phyloP scores from a whole-genome alignment of 2,329 filamentous ascomycete species.

The Arthrobotrys pseudoclavata region DNA sequence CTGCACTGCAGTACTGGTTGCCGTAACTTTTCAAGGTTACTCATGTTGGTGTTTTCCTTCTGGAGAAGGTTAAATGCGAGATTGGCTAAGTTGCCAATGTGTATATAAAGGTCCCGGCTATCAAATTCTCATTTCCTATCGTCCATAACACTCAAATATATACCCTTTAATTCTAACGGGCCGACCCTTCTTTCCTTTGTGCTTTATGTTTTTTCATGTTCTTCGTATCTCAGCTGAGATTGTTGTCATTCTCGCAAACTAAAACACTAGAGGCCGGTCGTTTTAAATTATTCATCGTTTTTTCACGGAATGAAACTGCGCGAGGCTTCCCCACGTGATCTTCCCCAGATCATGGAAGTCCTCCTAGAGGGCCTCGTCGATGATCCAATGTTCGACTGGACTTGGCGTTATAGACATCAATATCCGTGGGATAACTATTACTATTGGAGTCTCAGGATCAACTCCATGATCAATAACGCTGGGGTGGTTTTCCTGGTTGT shows the following conservation, averaged over 20 bases:
- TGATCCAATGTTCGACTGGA: slow-evolving; percentile 58
- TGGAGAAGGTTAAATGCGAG: slow-evolving; percentile 43
- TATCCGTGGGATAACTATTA: slow-evolving; percentile 59
- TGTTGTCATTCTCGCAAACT: slow-evolving; percentile 36
- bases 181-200: slow-evolving; percentile 27
- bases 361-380: slow-evolving; percentile 54
- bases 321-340: slow-evolving; percentile 59
- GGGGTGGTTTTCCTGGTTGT: slow-evolving; percentile 51
- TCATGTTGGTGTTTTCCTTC: slow-evolving; percentile 45
- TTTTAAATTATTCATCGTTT: slow-evolving; percentile 41
- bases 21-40: slow-evolving; percentile 46
- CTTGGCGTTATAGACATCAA: slow-evolving; percentile 56
- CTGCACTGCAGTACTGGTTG: slow-evolving; percentile 1
- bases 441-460: slow-evolving; percentile 55
- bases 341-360: slow-evolving; percentile 59
- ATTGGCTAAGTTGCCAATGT: slow-evolving; percentile 37
- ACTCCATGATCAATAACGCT: slow-evolving; percentile 58
- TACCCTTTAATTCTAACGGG: slow-evolving; percentile 8
- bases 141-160: slow-evolving; percentile 27
- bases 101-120: slow-evolving; percentile 53
- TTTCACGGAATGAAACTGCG: slow-evolving; percentile 58
- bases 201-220: slow-evolving; percentile 7
- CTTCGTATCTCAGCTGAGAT: slow-evolving; percentile 14
- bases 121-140: slow-evolving; percentile 36
- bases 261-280: slow-evolving; percentile 35